These are phyloP conservation scores for Aspergillus leporis DNA, from an alignment of 495 filamentous ascomycete species.

Conservation along the genomic window DNA sequence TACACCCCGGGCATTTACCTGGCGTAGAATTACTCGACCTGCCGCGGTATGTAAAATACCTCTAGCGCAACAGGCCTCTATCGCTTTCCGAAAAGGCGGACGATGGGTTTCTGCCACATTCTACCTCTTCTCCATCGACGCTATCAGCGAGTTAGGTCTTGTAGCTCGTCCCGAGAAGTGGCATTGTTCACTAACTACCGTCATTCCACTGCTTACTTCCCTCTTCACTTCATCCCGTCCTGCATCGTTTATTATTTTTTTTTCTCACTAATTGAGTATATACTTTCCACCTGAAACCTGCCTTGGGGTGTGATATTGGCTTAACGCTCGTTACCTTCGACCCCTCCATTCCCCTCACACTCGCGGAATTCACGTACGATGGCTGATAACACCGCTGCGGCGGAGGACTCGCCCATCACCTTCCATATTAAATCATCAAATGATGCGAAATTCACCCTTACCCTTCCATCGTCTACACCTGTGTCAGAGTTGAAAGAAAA, in stretches of 20 bases:
- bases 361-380: conserved; percentile 28
- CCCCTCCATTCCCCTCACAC: conserved; percentile 13
- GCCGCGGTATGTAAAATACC: not conserved
- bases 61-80: not conserved
- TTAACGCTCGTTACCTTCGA: conserved; percentile 11
- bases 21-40: not conserved
- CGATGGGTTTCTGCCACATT: conserved; percentile 47
- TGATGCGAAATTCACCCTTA: conserved; percentile 81
- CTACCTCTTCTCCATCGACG: conserved; percentile 9
- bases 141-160: conserved; percentile 2
- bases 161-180: not conserved
- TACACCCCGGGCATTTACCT: not conserved
- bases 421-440: conserved; percentile 93
- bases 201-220: conserved; percentile 3
- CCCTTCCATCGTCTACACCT: conserved; percentile 71
- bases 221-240: not conserved
- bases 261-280: conserved; percentile 15
- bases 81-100: conserved; percentile 17
- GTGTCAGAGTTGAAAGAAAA: conserved; percentile 88
- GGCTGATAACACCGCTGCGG: conserved; percentile 47
- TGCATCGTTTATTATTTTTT: not conserved
- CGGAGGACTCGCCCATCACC: conserved; percentile 65
- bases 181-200: conserved; percentile 1
- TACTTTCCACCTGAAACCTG: not conserved
- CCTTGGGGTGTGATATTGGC: conserved; percentile 1